Evolutionary conservation across 257 asterid species (phyloP).

Genomic region (Prunella vulgaris): DNA sequence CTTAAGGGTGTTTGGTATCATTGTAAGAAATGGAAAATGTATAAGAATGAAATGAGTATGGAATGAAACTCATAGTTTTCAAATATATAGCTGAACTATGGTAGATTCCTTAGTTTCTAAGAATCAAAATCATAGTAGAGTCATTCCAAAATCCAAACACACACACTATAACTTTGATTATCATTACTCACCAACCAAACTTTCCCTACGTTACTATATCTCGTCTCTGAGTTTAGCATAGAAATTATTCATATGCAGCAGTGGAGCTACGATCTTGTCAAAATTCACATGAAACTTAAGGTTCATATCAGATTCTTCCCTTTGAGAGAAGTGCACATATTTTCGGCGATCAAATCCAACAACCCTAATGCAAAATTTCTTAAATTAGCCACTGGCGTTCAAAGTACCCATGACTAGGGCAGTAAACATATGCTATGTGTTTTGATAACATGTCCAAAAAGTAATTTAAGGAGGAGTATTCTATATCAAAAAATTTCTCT

Average conservation of each 20-base stretch:
- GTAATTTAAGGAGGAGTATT: too few species aligned
- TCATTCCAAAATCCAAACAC: too few species aligned
- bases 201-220: slow-evolving; percentile 37
- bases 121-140: too few species aligned
- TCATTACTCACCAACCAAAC: too few species aligned
- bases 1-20: too few species aligned
- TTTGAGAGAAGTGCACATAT: slow-evolving; percentile 31
- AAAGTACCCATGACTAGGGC: slow-evolving; percentile 3
- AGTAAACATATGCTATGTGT: neutral
- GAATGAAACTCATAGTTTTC: too few species aligned
- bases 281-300: slow-evolving; percentile 45
- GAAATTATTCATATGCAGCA: slow-evolving; percentile 79
- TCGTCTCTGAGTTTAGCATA: slow-evolving; percentile 43
- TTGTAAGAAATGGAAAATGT: too few species aligned
- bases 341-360: slow-evolving; percentile 83
- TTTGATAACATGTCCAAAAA: neutral
- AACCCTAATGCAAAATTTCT: slow-evolving; percentile 39
- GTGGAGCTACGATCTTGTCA: slow-evolving; percentile 70
- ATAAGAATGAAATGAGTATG: too few species aligned
- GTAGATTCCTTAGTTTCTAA: too few species aligned
- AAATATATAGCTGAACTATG: too few species aligned
- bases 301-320: slow-evolving; percentile 37
- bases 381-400: slow-evolving; percentile 8
- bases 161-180: too few species aligned
- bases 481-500: too few species aligned